A percentile compares a stretch with the other conserved stretches of the same genome.
Conservation (phyloP, 306 rosid species). For the Arachis stenosperma region DNA sequence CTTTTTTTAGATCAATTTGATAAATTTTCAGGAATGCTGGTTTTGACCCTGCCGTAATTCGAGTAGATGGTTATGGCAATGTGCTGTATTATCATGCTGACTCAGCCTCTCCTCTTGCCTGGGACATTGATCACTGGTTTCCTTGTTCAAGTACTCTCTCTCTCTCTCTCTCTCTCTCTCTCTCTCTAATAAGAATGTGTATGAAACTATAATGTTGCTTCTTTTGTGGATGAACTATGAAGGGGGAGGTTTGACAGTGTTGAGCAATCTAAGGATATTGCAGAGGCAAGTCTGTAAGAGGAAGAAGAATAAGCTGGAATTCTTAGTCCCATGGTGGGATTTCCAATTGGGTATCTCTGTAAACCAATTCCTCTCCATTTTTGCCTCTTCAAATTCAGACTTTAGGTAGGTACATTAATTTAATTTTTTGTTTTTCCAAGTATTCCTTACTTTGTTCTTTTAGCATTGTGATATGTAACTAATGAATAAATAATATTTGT, state of each 20-base stretch:
- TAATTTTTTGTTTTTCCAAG: background rate
- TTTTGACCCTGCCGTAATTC: slow-evolving; percentile 87
- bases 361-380: slow-evolving; percentile 83
- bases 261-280: slow-evolving; percentile 86
- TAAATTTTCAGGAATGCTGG: slow-evolving; percentile 84
- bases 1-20: background rate
- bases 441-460: background rate
- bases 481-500: slow-evolving; percentile 19
- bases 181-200: slow-evolving; percentile 7
- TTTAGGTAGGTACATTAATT: slow-evolving; percentile 59
- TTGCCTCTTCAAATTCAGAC: slow-evolving; percentile 88
- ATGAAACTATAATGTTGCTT: slow-evolving; percentile 10
- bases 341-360: slow-evolving; percentile 91
- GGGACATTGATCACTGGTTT: slow-evolving; percentile 99
- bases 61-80: slow-evolving; percentile 86
- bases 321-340: slow-evolving; percentile 99
- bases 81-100: slow-evolving; percentile 93
- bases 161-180: slow-evolving; percentile 29
- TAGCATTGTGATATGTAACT: background rate
- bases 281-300: slow-evolving; percentile 82
- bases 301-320: slow-evolving; percentile 81
- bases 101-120: slow-evolving; percentile 92
- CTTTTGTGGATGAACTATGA: slow-evolving; percentile 32
- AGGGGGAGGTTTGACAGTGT: slow-evolving; percentile 97
- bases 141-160: slow-evolving; percentile 77